These are phyloP conservation scores for Digitaria exilis DNA, from an alignment of 202 grass and related monocot species.

Conservation along the genomic window DNA sequence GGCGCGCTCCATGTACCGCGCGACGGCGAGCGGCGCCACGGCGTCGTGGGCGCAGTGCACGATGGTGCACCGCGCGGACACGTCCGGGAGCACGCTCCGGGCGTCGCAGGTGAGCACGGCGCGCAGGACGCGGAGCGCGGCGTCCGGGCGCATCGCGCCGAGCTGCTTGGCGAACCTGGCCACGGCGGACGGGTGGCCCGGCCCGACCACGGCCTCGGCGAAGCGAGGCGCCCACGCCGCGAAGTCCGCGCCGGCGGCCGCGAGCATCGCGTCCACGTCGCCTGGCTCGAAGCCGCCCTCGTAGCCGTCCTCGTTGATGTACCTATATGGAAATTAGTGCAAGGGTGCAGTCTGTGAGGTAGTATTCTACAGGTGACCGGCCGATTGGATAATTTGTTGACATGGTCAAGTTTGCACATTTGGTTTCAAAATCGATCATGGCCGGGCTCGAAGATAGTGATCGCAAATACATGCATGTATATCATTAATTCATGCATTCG, in stretches of 20 bases:
- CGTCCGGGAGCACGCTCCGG: constrained; percentile 41
- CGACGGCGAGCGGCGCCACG: constrained; percentile 53
- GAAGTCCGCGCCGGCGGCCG: constrained; percentile 45
- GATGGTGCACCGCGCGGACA: constrained; percentile 58
- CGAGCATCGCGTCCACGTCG: constrained; percentile 51
- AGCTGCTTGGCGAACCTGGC: constrained; percentile 43
- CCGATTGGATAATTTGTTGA: not conserved
- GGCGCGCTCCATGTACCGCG: constrained; percentile 49
- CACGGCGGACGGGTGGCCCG: constrained; percentile 13
- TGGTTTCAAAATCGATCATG: not conserved
- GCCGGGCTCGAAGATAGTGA: no score
- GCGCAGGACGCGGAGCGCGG: constrained; percentile 45
- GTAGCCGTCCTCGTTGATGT: constrained; percentile 62
- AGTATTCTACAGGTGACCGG: not conserved
- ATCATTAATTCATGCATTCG: no score
- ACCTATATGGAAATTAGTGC: constrained; percentile 18
- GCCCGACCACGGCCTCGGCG: constrained; percentile 40
- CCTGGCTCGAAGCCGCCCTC: constrained; percentile 53
- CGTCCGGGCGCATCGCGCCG: constrained; percentile 43
- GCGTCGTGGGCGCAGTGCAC: constrained; percentile 51
- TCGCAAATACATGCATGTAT: no score
- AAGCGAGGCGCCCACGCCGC: constrained; percentile 44
- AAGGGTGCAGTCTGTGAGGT: not conserved
- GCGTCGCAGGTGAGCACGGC: constrained; percentile 55
- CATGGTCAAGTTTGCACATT: not conserved